These are phyloP conservation scores for Cinnamomum micranthum DNA, from an alignment of 164 flowering plant species.

Conservation along the genomic window DNA sequence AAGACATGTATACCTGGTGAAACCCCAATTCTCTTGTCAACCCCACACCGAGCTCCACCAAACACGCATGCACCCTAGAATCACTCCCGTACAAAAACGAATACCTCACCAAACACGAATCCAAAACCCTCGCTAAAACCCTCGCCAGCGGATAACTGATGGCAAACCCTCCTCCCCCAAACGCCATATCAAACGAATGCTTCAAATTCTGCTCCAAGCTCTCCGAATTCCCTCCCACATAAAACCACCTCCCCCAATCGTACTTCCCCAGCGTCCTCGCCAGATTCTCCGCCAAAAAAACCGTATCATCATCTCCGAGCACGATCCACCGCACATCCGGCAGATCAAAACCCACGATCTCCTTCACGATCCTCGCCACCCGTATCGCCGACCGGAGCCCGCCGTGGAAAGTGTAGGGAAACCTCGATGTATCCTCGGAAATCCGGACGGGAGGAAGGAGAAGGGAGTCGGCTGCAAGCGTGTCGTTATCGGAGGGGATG, in stretches of 20 bases:
- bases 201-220: constrained; percentile 54
- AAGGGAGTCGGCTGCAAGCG: neutral
- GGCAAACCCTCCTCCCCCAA: constrained; percentile 92
- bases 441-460: constrained; percentile 43
- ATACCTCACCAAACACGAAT: constrained; percentile 71
- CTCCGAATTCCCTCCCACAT: constrained; percentile 70
- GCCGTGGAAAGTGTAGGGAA: constrained; percentile 55
- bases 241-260: constrained; percentile 60
- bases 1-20: constrained; percentile 62
- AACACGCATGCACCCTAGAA: constrained; percentile 58
- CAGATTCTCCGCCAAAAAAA: constrained; percentile 68
- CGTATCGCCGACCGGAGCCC: constrained; percentile 73
- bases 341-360: constrained; percentile 32
- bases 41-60: constrained; percentile 84
- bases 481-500: neutral
- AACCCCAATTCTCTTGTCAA: constrained; percentile 84
- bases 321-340: constrained; percentile 66
- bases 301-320: constrained; percentile 89
- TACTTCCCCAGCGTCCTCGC: constrained; percentile 56
- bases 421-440: constrained; percentile 46
- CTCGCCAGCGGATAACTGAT: constrained; percentile 58
- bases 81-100: constrained; percentile 83
- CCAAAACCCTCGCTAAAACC: constrained; percentile 62
- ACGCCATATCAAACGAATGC: constrained; percentile 76
- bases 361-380: constrained; percentile 59